A percentile compares a stretch with the other conserved stretches of the same genome.
These are phyloP conservation scores for Nicotiana noctiflora DNA, from an alignment of 257 asterid species.

Conservation along the genomic window DNA sequence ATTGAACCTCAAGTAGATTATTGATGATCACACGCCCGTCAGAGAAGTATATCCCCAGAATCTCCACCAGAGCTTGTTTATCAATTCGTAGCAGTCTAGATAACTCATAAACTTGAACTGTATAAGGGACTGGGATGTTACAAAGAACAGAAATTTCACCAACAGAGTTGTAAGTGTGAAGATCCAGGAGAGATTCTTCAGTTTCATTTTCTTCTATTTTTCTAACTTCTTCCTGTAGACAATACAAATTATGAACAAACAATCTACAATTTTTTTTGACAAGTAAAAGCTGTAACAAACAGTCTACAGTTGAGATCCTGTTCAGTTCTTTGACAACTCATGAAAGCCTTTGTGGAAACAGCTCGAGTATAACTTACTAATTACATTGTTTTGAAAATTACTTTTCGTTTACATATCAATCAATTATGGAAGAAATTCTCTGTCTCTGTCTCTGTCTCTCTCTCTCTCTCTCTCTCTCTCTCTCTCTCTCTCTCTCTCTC, in stretches of 20 bases:
- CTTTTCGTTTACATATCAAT: no score
- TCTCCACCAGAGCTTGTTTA: conserved; percentile 36
- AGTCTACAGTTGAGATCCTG: neutral
- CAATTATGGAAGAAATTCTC: no score
- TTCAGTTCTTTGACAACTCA: neutral
- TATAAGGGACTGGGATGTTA: conserved; percentile 38
- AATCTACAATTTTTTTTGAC: neutral
- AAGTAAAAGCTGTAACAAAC: neutral
- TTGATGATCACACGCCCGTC: conserved; percentile 51
- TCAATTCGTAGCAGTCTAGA: conserved; percentile 49
- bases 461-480: no score
- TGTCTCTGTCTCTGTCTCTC: no score
- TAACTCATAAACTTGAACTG: conserved; percentile 42
- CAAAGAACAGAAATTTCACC: conserved; percentile 58
- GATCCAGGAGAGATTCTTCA: conserved; percentile 22
- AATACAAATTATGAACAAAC: neutral
- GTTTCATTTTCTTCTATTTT: conserved; percentile 29
- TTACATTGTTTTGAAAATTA: neutral
- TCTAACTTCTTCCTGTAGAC: conserved; percentile 44
- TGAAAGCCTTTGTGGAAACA: neutral
- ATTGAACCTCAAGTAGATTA: conserved; percentile 48
- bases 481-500: no score
- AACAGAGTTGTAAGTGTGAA: conserved; percentile 31
- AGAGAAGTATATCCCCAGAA: conserved; percentile 34
- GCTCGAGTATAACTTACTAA: neutral